These are phyloP conservation scores for Massospora cicadina DNA, from an alignment of 371 early-diverging fungal species.

Conservation along the genomic window DNA sequence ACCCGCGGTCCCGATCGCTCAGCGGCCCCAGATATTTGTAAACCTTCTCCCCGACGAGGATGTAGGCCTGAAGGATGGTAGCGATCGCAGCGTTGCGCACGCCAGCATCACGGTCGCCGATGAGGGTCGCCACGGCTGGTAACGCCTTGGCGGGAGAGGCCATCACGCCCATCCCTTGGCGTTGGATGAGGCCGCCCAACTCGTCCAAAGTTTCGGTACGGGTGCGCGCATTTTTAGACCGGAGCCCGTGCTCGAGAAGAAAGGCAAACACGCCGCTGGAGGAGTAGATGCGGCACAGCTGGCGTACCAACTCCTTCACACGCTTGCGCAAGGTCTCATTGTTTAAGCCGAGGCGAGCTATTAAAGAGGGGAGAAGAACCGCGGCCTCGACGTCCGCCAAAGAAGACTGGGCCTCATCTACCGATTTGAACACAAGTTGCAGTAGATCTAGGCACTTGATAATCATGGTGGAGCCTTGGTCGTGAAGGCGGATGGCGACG, in stretches of 20 bases:
- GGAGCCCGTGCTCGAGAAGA: slow-evolving; percentile 45
- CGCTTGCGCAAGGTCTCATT: slow-evolving; percentile 60
- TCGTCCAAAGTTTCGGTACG: slow-evolving; percentile 74
- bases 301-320: slow-evolving; percentile 41
- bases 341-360: slow-evolving; percentile 60
- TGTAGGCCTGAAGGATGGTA: slow-evolving; percentile 49
- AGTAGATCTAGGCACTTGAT: slow-evolving; percentile 62
- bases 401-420: slow-evolving; percentile 37
- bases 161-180: slow-evolving; percentile 44
- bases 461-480: slow-evolving; percentile 69
- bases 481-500: slow-evolving; percentile 65
- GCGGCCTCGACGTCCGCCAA: slow-evolving; percentile 63
- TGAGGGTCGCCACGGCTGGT: slow-evolving; percentile 49
- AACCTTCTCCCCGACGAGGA: slow-evolving; percentile 48
- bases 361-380: slow-evolving; percentile 57
- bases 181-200: slow-evolving; percentile 47
- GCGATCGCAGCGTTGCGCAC: slow-evolving; percentile 62
- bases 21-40: slow-evolving; percentile 52
- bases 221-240: slow-evolving; percentile 60
- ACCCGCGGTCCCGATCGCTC: slow-evolving; percentile 55
- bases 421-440: slow-evolving; percentile 38
- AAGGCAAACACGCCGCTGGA: slow-evolving; percentile 50
- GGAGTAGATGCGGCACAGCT: slow-evolving; percentile 52
- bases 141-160: slow-evolving; percentile 43
- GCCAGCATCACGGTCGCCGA: slow-evolving; percentile 62